These are phyloP conservation scores for Globisporangium middletonii DNA, from an alignment of 352 stramenopile genomes.

Conservation along the genomic window DNA sequence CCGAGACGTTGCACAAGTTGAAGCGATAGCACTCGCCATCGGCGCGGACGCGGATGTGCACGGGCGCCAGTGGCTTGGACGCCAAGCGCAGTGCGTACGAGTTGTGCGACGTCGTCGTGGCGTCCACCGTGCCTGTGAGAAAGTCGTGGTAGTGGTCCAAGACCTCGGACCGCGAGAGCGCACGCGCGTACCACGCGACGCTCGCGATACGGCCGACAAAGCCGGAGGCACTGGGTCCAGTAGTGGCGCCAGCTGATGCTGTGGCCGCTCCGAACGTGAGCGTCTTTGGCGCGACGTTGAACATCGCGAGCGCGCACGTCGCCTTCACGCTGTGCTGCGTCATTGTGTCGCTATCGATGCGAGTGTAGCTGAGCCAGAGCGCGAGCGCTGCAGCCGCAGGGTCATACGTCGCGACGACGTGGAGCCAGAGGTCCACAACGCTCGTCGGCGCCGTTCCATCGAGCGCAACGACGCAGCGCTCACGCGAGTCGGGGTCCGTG, in stretches of 20 bases:
- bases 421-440: conserved; percentile 26
- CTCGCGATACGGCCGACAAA: conserved; percentile 35
- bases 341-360: conserved; percentile 3
- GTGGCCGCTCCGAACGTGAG: conserved; percentile 25
- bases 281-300: conserved; percentile 28
- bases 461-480: conserved; percentile 12
- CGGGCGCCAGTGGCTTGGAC: conserved; percentile 35
- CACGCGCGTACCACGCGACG: conserved; percentile 51
- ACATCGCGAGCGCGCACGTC: conserved; percentile 34
- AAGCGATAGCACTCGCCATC: conserved; percentile 69
- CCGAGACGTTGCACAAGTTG: conserved; percentile 58
- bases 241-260: background rate
- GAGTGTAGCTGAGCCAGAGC: conserved; percentile 29
- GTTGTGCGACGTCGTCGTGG: conserved; percentile 30
- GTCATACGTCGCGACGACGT: conserved; percentile 52
- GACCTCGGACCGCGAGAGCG: conserved; percentile 26
- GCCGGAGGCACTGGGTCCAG: conserved; percentile 6
- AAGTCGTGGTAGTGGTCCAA: conserved; percentile 75
- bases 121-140: conserved; percentile 16
- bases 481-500: conserved; percentile 13
- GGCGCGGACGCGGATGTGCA: conserved; percentile 40
- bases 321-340: conserved; percentile 8
- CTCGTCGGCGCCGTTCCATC: background rate
- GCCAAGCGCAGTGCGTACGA: conserved; percentile 43
- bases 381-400: conserved; percentile 29